phyloP scores from a whole-genome alignment of 2,329 filamentous ascomycete genomes.

The Aspergillus oerlinghausenensis region DNA sequence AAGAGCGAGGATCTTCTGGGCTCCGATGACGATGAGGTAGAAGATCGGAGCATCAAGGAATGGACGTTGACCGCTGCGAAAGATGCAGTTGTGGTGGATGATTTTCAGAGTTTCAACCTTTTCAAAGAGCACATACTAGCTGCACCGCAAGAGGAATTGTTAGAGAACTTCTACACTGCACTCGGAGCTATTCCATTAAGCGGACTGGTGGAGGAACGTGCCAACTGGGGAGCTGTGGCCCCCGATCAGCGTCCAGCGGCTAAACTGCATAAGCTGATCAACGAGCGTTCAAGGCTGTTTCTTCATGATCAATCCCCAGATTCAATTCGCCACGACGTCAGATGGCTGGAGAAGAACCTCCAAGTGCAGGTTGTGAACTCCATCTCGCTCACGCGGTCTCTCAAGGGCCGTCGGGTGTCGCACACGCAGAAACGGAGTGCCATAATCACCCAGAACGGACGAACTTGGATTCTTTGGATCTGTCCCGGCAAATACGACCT shows the following conservation, averaged over 20 bases:
- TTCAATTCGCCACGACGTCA: constrained; percentile 76
- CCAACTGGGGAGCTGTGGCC: constrained; percentile 63
- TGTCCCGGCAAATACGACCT: constrained; percentile 69
- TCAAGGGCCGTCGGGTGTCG: constrained; percentile 64
- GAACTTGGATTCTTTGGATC: constrained; percentile 68
- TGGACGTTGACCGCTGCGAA: constrained; percentile 71
- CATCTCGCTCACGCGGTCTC: constrained; percentile 70
- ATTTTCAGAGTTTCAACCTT: constrained; percentile 80
- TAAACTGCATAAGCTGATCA: constrained; percentile 71
- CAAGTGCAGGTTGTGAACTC: constrained; percentile 71
- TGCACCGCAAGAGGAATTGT: constrained; percentile 79
- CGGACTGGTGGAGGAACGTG: constrained; percentile 70
- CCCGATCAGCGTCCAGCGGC: constrained; percentile 65
- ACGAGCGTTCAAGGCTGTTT: constrained; percentile 86
- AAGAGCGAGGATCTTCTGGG: constrained; percentile 14
- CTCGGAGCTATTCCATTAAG: constrained; percentile 76
- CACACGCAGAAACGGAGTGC: constrained; percentile 73
- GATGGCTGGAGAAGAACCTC: constrained; percentile 86
- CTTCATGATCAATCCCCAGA: constrained; percentile 77
- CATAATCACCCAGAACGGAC: constrained; percentile 56
- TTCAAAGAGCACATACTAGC: constrained; percentile 83
- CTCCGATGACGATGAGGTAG: constrained; percentile 51
- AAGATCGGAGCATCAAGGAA: constrained; percentile 64
- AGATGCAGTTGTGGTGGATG: constrained; percentile 75
- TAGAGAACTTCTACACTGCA: constrained; percentile 79